Evolutionary conservation across 2,329 filamentous ascomycete genomes (phyloP).

Genomic region (Emericellopsis atlantica): DNA sequence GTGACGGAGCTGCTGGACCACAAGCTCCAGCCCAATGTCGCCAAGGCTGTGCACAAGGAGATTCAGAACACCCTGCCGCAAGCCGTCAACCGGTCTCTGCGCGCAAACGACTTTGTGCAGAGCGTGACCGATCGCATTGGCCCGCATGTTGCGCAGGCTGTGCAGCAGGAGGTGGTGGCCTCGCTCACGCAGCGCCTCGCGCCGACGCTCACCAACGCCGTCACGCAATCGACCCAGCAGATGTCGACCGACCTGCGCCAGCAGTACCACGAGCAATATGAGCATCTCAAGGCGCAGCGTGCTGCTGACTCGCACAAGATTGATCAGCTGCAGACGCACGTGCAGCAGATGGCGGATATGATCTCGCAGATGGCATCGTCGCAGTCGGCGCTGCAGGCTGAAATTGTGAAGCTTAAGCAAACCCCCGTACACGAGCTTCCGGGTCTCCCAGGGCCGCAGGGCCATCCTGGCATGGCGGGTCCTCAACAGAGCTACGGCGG

Average conservation of each 20-base stretch:
- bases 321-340: slow-evolving; percentile 55
- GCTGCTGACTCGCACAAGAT: slow-evolving; percentile 50
- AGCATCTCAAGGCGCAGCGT: slow-evolving; percentile 36
- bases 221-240: slow-evolving; percentile 54
- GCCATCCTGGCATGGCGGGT: slow-evolving; percentile 8
- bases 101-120: slow-evolving; percentile 62
- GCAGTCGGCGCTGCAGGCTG: slow-evolving; percentile 57
- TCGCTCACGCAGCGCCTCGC: slow-evolving; percentile 51
- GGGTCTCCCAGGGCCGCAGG: slow-evolving; percentile 12
- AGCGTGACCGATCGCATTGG: slow-evolving; percentile 57
- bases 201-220: slow-evolving; percentile 52
- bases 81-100: slow-evolving; percentile 39
- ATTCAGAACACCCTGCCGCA: slow-evolving; percentile 59
- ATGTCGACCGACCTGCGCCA: slow-evolving; percentile 57
- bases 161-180: slow-evolving; percentile 57
- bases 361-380: slow-evolving; percentile 56
- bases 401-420: slow-evolving; percentile 45
- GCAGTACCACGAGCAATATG: slow-evolving; percentile 37
- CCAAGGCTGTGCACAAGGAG: slow-evolving; percentile 58
- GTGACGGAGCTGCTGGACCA: slow-evolving; percentile 61
- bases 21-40: slow-evolving; percentile 53
- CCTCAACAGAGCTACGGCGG: background rate
- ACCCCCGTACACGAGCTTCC: slow-evolving; percentile 29
- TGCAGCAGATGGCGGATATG: slow-evolving; percentile 54
- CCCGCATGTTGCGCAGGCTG: slow-evolving; percentile 49